Evolutionary conservation across 1,284 basidiomycete genomes (phyloP).

Genomic region (Fomitiporia mediterranea): DNA sequence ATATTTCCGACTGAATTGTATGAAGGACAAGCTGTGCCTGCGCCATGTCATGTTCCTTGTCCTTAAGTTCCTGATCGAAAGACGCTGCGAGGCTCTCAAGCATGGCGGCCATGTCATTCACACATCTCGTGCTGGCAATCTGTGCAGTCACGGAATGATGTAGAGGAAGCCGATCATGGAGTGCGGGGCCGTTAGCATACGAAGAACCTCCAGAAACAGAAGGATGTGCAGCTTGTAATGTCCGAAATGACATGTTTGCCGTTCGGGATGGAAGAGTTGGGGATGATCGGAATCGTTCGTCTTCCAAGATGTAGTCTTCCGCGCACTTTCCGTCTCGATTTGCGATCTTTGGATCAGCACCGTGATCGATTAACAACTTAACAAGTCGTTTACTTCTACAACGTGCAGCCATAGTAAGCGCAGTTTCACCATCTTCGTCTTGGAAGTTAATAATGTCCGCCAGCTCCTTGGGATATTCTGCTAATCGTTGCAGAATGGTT

Average conservation of each 20-base stretch:
- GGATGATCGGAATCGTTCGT: constrained; percentile 94
- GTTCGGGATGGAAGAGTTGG: constrained; percentile 70
- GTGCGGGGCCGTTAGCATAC: constrained; percentile 43
- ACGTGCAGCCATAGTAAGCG: constrained; percentile 93
- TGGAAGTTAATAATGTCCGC: constrained; percentile 99
- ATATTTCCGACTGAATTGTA: constrained; percentile 90
- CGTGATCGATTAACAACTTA: constrained; percentile 93
- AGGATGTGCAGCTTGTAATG: constrained; percentile 54
- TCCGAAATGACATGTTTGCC: constrained; percentile 62
- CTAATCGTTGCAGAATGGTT: constrained; percentile 82
- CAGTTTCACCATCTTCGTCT: constrained; percentile 98
- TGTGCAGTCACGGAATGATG: constrained; percentile 89
- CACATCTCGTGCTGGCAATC: constrained; percentile 78
- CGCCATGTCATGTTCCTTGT: constrained; percentile 87
- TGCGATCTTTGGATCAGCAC: constrained; percentile 92
- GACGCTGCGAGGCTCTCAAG: constrained; percentile 88
- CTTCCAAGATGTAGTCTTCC: constrained; percentile 98
- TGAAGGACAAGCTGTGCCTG: constrained; percentile 87
- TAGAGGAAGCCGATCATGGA: constrained; percentile 62
- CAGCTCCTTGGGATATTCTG: constrained; percentile 95
- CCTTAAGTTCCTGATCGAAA: constrained; percentile 89
- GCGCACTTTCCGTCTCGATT: constrained; percentile 97
- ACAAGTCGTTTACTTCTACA: constrained; percentile 97
- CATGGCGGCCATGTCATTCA: constrained; percentile 83
- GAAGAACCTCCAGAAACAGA: constrained; percentile 33